Evolutionary conservation across 495 filamentous ascomycete species (phyloP).

Genomic region (Bacidia gigantensis): DNA sequence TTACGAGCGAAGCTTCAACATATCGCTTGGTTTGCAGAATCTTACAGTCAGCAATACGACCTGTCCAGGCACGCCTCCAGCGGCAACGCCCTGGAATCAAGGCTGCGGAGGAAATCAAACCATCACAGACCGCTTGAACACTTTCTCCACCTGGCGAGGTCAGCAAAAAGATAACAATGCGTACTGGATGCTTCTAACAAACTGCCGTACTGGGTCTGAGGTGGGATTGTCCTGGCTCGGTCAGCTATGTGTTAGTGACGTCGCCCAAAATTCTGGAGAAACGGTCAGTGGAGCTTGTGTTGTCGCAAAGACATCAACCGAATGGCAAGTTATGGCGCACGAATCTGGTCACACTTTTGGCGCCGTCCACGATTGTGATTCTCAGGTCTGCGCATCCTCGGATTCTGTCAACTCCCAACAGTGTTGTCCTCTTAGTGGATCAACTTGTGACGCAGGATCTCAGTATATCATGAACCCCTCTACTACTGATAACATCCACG

Average conservation of each 20-base stretch:
- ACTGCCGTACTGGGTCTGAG: constrained; percentile 69
- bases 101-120: constrained; percentile 47
- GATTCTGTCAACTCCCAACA: constrained; percentile 52
- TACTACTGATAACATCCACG: constrained; percentile 51
- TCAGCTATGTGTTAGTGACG: constrained; percentile 59
- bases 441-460: constrained; percentile 59
- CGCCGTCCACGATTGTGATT: constrained; percentile 83
- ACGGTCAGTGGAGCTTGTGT: constrained; percentile 78
- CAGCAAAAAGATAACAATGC: constrained; percentile 60
- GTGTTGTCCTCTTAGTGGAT: constrained; percentile 70
- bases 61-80: constrained; percentile 53
- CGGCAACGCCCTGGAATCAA: constrained; percentile 67
- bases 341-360: constrained; percentile 93
- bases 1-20: constrained; percentile 86
- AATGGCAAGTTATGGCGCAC: constrained; percentile 96
- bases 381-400: constrained; percentile 46
- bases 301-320: constrained; percentile 65
- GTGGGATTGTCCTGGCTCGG: constrained; percentile 92
- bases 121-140: constrained; percentile 69
- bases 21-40: constrained; percentile 78
- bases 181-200: constrained; percentile 87
- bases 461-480: constrained; percentile 93
- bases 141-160: constrained; percentile 83
- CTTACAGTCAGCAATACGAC: constrained; percentile 54
- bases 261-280: constrained; percentile 36